Percentiles rank a stretch among this genome's conserved stretches.
phyloP scores from a whole-genome alignment of 1,284 basidiomycete genomes.

The Pseudozyma flocculosa region DNA sequence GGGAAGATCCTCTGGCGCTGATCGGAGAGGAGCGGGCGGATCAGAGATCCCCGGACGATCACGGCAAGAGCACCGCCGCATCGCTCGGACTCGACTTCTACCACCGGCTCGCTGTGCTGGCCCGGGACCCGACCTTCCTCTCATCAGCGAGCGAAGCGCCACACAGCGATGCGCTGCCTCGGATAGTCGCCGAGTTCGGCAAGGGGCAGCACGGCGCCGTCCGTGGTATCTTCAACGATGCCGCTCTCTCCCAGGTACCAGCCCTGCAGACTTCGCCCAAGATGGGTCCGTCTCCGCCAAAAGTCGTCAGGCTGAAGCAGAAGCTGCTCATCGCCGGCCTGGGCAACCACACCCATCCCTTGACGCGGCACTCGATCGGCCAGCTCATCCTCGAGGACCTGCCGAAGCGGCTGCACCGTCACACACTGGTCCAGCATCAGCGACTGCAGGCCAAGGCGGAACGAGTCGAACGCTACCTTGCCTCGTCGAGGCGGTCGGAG shows the following conservation, averaged over 20 bases:
- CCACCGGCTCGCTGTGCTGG: constrained; percentile 11
- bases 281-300: background rate
- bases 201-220: constrained; percentile 20
- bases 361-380: constrained; percentile 24
- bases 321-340: constrained; percentile 17
- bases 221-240: constrained; percentile 6
- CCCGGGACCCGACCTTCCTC: constrained; percentile 12
- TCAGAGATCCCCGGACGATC: background rate
- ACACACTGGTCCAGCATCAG: background rate
- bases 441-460: constrained; percentile 1
- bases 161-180: constrained; percentile 3
- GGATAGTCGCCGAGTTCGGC: constrained; percentile 29
- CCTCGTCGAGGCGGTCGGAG: constrained; percentile 3
- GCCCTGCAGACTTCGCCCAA: too few species aligned
- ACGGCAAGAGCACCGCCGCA: background rate
- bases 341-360: constrained; percentile 25
- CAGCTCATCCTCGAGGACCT: constrained; percentile 24
- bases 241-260: constrained; percentile 5
- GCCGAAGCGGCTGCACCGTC: constrained; percentile 1
- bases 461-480: constrained; percentile 3
- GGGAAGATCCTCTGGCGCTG: constrained; percentile 25
- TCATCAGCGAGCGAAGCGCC: background rate
- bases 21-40: constrained; percentile 16
- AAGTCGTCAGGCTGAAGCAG: constrained; percentile 4
- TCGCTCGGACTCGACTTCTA: constrained; percentile 16